Base-by-base conservation (phyloP, 805 yeast species). In the Kluyveromyces wickerhamii region DNA sequence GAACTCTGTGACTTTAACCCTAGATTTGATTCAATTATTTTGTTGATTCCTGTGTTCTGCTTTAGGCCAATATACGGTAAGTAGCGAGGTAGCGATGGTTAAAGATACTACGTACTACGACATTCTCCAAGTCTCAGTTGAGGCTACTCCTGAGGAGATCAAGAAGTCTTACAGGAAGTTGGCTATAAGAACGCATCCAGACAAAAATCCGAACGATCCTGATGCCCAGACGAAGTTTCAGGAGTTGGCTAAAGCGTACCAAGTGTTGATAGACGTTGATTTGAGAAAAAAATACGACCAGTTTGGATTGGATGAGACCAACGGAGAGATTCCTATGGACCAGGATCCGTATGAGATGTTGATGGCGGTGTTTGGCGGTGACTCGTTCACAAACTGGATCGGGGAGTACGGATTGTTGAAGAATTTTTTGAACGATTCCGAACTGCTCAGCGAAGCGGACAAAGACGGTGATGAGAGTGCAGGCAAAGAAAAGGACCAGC, bases 151-250 rank as follows among this genome's bases (percentile, higher is more conserved):
- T 4, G 65, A 73, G 8, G 95, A 92, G 44, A 84, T 92, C 59
- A 92, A 92, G 60, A 86, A 86, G 57, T 95, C 96, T 0, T 92
- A 92, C 60, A 71, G 98, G 42, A 83, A 82, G 56, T 77, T 77
- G 57, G 97, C 97, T 6, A 81, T 89, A 59, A 69, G 67, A 38
- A 82, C 84, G 33, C 98, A 89, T 58, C 98, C 98, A 1, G 98
- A 92, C 58, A 92, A 92, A 65, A 86, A 89, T 52, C 95, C 94
- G n/a, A 78, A 82, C 50, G 94, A 92, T 55, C 94, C 92, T 26
- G 72, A 74, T 9, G 98, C 98, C 11, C 86, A 89, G 10, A 74
- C 72, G 33, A 78, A 80, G 49, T 92, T 92, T 60, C 96, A 92
- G 60, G 83, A 73, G 38, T 66, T 71, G 16, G 69, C 74, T 36